Evolutionary conservation across 225 moss, liverwort and hornwort genomes (phyloP).

Genomic region (Rhytidiadelphus loreus): DNA sequence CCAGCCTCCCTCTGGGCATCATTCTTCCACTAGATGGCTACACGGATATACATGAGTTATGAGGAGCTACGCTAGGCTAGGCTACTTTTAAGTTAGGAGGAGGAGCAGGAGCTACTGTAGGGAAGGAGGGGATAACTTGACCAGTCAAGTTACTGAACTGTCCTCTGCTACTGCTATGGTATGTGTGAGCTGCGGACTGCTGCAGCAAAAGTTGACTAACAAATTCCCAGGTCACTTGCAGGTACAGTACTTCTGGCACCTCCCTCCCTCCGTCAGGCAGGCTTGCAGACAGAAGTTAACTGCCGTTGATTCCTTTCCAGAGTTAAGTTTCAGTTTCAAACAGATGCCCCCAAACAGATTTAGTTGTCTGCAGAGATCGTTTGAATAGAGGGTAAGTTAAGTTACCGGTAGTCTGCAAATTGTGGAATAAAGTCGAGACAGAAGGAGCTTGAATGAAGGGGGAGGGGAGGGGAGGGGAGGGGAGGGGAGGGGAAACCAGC

Average conservation of each 20-base stretch:
- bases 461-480: too few species aligned
- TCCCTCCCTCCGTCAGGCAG: too few species aligned
- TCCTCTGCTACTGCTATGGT: background rate
- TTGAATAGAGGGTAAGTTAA: too few species aligned
- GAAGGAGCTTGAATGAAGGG: too few species aligned
- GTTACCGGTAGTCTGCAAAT: background rate
- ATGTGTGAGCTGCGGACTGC: background rate
- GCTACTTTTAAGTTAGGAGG: too few species aligned
- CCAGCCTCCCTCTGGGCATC: background rate
- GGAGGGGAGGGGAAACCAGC: too few species aligned
- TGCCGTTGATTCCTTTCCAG: background rate
- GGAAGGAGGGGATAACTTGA: background rate
- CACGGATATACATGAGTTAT: background rate
- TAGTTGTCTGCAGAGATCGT: background rate
- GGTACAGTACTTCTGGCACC: background rate
- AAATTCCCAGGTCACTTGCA: too few species aligned
- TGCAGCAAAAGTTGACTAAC: background rate
- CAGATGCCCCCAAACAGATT: background rate
- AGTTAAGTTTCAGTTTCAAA: background rate
- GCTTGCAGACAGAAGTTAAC: too few species aligned
- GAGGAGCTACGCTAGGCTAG: too few species aligned
- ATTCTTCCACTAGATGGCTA: background rate
- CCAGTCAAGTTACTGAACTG: background rate
- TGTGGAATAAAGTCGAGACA: background rate
- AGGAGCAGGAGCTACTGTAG: too few species aligned